Conservation (phyloP, 2,329 filamentous ascomycete genomes). For the Colletotrichum spinosum region DNA sequence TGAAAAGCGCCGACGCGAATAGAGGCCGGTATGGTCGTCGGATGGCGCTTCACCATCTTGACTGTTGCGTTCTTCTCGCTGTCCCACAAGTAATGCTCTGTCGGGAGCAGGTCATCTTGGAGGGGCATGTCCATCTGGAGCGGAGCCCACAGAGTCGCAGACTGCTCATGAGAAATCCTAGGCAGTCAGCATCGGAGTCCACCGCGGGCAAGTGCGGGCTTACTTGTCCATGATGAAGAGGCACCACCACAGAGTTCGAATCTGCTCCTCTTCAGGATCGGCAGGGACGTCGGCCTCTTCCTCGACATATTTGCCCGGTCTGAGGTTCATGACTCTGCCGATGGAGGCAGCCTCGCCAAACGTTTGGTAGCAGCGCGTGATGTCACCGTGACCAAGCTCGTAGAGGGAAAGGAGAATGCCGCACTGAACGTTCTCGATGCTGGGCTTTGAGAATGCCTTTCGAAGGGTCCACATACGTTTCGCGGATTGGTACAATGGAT, state of each 20-base stretch:
- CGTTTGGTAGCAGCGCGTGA: slow-evolving; percentile 54
- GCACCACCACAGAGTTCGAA: slow-evolving; percentile 56
- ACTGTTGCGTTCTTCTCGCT: slow-evolving; percentile 40
- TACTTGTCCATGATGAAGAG: slow-evolving; percentile 58
- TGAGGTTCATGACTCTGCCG: slow-evolving; percentile 49
- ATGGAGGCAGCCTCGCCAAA: slow-evolving; percentile 54
- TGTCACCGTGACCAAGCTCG: slow-evolving; percentile 58
- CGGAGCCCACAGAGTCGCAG: slow-evolving; percentile 46
- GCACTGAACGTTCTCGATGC: slow-evolving; percentile 54
- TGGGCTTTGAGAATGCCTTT: slow-evolving; percentile 49
- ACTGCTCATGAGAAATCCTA: slow-evolving; percentile 48
- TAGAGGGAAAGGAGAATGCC: slow-evolving; percentile 55
- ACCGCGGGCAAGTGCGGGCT: slow-evolving; percentile 10
- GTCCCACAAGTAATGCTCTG: slow-evolving; percentile 49
- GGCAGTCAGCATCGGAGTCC: slow-evolving; percentile 9
- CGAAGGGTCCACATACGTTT: slow-evolving; percentile 53
- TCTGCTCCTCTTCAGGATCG: slow-evolving; percentile 51
- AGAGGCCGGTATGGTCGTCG: slow-evolving; percentile 43
- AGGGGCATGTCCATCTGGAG: slow-evolving; percentile 50
- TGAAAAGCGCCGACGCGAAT: slow-evolving; percentile 50
- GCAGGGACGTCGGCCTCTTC: slow-evolving; percentile 44
- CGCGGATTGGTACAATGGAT: slow-evolving; percentile 51
- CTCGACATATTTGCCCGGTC: slow-evolving; percentile 51
- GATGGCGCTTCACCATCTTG: slow-evolving; percentile 43
- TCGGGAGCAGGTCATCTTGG: slow-evolving; percentile 49